A percentile compares a stretch with the other conserved stretches of the same genome.
These are phyloP conservation scores for Fusarium sp. DNA, from an alignment of 2,329 filamentous ascomycete genomes.

Conservation along the genomic window DNA sequence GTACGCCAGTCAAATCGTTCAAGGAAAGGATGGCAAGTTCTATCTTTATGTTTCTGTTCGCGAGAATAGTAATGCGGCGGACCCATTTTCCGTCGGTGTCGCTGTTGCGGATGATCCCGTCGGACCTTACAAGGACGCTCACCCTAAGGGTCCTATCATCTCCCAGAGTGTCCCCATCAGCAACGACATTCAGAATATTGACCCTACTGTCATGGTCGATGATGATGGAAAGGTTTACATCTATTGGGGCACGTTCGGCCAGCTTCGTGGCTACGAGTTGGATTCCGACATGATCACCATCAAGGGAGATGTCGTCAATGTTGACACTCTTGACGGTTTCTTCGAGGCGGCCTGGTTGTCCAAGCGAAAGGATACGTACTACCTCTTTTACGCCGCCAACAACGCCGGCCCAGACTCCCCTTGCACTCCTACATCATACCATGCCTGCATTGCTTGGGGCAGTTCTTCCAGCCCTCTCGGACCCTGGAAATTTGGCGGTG, in stretches of 20 bases:
- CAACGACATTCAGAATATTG: constrained; percentile 59
- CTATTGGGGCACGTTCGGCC: constrained; percentile 58
- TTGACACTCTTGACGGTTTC: constrained; percentile 52
- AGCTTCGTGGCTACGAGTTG: constrained; percentile 55
- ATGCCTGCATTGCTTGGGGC: constrained; percentile 58
- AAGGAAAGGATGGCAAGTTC: constrained; percentile 53
- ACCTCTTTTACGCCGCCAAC: constrained; percentile 59
- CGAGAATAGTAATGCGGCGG: constrained; percentile 48
- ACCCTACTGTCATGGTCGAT: constrained; percentile 58
- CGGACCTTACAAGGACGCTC: constrained; percentile 56
- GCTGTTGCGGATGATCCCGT: constrained; percentile 54
- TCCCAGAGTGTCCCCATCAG: constrained; percentile 53
- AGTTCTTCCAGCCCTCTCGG: constrained; percentile 54
- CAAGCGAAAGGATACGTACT: constrained; percentile 55
- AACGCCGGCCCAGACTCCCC: constrained; percentile 56
- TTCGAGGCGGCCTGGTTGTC: constrained; percentile 60
- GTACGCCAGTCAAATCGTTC: constrained; percentile 57
- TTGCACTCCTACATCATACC: constrained; percentile 57
- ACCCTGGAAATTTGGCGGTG: constrained; percentile 55
- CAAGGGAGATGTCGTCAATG: constrained; percentile 41
- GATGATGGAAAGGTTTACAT: constrained; percentile 55
- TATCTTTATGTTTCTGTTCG: constrained; percentile 58
- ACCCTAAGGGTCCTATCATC: constrained; percentile 55
- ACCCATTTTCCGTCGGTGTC: constrained; percentile 58
- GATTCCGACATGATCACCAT: constrained; percentile 57